Evolutionary conservation across 2,329 filamentous ascomycete species (phyloP), one percentile per base, ranked within the genome.

Genomic region (Trichoderma oligosporum): DNA sequence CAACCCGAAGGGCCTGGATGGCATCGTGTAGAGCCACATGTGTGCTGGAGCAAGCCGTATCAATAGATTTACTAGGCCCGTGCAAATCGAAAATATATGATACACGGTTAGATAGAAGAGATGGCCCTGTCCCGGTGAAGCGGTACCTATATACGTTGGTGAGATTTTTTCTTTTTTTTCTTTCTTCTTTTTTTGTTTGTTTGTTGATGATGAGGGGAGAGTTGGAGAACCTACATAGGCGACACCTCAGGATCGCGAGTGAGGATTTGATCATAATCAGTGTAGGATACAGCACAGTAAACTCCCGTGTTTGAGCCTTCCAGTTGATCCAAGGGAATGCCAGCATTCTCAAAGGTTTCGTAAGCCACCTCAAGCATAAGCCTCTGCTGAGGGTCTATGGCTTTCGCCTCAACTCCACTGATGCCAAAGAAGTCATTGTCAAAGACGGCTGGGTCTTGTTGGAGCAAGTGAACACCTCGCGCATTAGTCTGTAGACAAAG

Each of bases 41-140:
- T 31, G 63, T 66, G 9, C 65, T 66, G 1, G 70, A 72, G 56
- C 72, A 74, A 5, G 69, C 72, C 9, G 71, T 74, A 41, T 73
- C 70, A 22, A 73, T 63, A 7, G 69, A 69, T 56, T 62, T 63
- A 9, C 38, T 49, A 1, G 60, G 59, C 7, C 61, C 61, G 24
- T 60, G 58, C 33, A 57, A 35, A 46, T 59, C 57, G 22, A 59
- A 59, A 7, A 48, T 36, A 33, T 59, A 59, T 16, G 52, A 57
- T 4, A 59, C 54, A n/a, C 57, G 53, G 31, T 41, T 51, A 3
- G 57, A 45, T 16, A 45, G 24, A 20, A 59, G 53, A 36, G 57
- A 59, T 11, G 45, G 45, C 33, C 53, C 57, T 33, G 53, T 52
- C 18, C 57, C 57, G 5, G 53, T 59, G 39, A 57, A 57, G 24